Base-by-base conservation (phyloP, 345 rosid species). In the Pistacia vera region DNA sequence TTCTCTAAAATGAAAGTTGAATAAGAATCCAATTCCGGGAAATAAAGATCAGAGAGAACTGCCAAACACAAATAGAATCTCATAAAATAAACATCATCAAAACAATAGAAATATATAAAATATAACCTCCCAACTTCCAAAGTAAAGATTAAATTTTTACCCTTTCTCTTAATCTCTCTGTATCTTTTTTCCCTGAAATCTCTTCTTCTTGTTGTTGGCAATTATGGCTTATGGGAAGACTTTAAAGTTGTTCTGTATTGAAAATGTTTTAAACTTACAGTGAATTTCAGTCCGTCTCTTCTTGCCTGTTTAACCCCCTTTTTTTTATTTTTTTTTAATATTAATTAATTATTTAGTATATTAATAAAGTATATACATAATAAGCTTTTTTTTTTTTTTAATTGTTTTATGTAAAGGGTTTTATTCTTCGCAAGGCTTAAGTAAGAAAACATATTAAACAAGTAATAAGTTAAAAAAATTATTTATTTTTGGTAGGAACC, bases 41-140 rank as follows among this genome's bases (percentile, higher is more conserved):
- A 38, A 69, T 59, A 71, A 75, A 77, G 73, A 82, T 73, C 71
- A 46, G 63, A 76, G 44, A 58, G 54, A 65, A 44, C 71, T 65
- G 64, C 17, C 49, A 73, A 22, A 71, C 49, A 35, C 10, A 22
- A 41, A 59, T 65, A 61, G 9, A 52, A 61, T 56, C 8, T 5
- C 30, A 33, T 4, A 12, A 60, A 62, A 28, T 3, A 10, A 49
- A 60, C 4, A 36, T 28, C 28, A 72, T 13, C 14, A 35, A 33
- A 56, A 66, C n/a, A 63, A 62, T 14, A 30, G n/a, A 12, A 28
- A 12, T 12, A 5, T 8, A 11, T 16, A 33, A 16, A 59, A 59
- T 35, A 63, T 16, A 38, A 64, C 33, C 0, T 4, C 33, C 5
- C 3, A 68, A 51, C 44, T 30, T 30, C 44, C 2, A 36, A 41